These are phyloP conservation scores for Pseudonitzschia pungens DNA, from an alignment of 108 stramenopile genomes.

Conservation along the genomic window DNA sequence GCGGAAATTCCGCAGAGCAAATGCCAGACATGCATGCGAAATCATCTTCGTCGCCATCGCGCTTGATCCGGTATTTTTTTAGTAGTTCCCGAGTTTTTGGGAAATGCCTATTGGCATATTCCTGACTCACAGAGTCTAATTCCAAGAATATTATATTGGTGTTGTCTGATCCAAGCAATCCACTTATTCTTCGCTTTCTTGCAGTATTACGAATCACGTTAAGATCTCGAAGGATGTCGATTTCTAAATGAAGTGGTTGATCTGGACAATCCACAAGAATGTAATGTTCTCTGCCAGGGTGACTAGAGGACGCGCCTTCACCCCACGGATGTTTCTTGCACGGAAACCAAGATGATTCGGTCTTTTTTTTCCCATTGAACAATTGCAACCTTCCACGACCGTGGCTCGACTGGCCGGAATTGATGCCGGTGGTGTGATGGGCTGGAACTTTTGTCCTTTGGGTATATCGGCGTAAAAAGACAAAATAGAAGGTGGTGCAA, in stretches of 20 bases:
- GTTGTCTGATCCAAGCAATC: background rate
- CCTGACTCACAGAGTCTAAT: constrained; percentile 49
- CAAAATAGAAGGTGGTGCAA: constrained; percentile 41
- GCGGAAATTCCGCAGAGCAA: constrained; percentile 39
- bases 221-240: constrained; percentile 22
- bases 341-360: constrained; percentile 20
- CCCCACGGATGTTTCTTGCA: constrained; percentile 34
- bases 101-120: constrained; percentile 50
- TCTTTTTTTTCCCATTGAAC: constrained; percentile 9
- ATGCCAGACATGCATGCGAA: constrained; percentile 28
- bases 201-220: constrained; percentile 6
- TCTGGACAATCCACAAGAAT: constrained; percentile 32
- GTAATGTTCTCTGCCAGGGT: constrained; percentile 2
- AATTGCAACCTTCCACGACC: constrained; percentile 23
- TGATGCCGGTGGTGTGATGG: background rate
- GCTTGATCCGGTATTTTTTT: constrained; percentile 29
- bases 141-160: constrained; percentile 51
- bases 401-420: background rate
- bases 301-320: background rate
- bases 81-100: constrained; percentile 44
- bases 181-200: background rate
- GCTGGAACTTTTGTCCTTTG: constrained; percentile 24
- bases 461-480: constrained; percentile 66
- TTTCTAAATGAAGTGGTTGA: constrained; percentile 31
- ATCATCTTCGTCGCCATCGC: constrained; percentile 14